Percentiles rank a stretch among this genome's conserved stretches.
phyloP scores from a whole-genome alignment of 208 protist species.

The Leishmania mexicana region DNA sequence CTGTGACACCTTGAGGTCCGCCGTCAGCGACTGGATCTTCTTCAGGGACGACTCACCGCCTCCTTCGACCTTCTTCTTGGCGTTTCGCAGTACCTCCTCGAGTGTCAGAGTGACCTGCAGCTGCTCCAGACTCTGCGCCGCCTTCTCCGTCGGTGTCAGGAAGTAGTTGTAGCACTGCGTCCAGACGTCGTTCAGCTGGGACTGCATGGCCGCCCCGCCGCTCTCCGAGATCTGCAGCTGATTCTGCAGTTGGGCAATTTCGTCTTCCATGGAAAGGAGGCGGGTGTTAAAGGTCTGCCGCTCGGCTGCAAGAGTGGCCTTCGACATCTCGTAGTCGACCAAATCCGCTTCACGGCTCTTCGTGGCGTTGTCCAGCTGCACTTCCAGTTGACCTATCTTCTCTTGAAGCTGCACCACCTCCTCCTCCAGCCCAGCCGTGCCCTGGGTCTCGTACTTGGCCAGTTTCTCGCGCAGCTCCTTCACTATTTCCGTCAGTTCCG shows the following conservation, averaged over 20 bases:
- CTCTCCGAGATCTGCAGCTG: slow-evolving; percentile 72
- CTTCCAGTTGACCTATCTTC: slow-evolving; percentile 68
- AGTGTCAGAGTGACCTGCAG: slow-evolving; percentile 56
- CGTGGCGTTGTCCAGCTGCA: slow-evolving; percentile 72
- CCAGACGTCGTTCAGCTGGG: slow-evolving; percentile 58
- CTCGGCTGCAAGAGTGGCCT: slow-evolving; percentile 49
- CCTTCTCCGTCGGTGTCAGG: slow-evolving; percentile 23
- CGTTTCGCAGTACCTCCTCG: slow-evolving; percentile 43
- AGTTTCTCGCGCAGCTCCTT: slow-evolving; percentile 81
- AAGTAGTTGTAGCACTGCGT: slow-evolving; percentile 64
- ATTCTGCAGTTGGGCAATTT: slow-evolving; percentile 64
- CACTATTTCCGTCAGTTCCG: slow-evolving; percentile 72
- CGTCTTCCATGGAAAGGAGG: slow-evolving; percentile 60
- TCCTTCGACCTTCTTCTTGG: slow-evolving; percentile 22
- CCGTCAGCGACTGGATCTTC: slow-evolving; percentile 37
- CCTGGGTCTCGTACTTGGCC: slow-evolving; percentile 78
- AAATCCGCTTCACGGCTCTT: slow-evolving; percentile 77
- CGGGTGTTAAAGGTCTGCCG: slow-evolving; percentile 38
- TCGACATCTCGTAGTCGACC: slow-evolving; percentile 67
- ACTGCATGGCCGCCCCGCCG: slow-evolving; percentile 38
- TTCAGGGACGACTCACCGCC: slow-evolving; percentile 43
- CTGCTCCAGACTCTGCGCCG: slow-evolving; percentile 26
- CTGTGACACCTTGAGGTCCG: slow-evolving; percentile 43
- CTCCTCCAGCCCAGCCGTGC: slow-evolving; percentile 62
- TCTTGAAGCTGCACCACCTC: slow-evolving; percentile 70